Evolutionary conservation across 495 filamentous ascomycete species (phyloP).

Genomic region (Aspergillus indologenus): DNA sequence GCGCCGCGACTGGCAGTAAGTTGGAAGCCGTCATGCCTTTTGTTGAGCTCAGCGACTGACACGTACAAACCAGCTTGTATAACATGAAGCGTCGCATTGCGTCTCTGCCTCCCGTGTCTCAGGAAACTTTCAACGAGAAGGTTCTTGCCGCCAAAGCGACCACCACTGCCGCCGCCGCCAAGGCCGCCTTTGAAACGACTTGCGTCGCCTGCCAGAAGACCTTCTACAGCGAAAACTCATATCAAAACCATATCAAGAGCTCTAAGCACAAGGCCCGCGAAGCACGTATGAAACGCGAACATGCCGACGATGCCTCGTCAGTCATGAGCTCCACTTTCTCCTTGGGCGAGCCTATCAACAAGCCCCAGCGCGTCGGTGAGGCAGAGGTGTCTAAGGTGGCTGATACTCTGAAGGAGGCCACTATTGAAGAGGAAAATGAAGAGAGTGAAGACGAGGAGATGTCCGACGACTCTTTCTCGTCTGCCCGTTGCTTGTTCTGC

Average conservation of each 20-base stretch:
- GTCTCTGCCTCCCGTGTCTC: slow-evolving; percentile 84
- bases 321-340: slow-evolving; percentile 90
- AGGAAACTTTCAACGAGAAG: slow-evolving; percentile 93
- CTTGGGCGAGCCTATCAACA: slow-evolving; percentile 72
- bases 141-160: slow-evolving; percentile 88
- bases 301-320: slow-evolving; percentile 70
- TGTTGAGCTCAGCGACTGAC: neutral
- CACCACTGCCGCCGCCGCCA: slow-evolving; percentile 77
- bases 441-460: slow-evolving; percentile 28
- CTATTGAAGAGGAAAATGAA: slow-evolving; percentile 55
- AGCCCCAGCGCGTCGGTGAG: slow-evolving; percentile 40
- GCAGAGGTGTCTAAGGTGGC: slow-evolving; percentile 78
- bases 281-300: slow-evolving; percentile 41
- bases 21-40: slow-evolving; percentile 19
- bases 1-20: slow-evolving; percentile 98
- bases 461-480: slow-evolving; percentile 34
- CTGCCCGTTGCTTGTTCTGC: slow-evolving; percentile 86
- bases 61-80: slow-evolving; percentile 64
- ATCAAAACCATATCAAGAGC: slow-evolving; percentile 86
- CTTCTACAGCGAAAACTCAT: slow-evolving; percentile 95
- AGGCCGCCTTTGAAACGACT: slow-evolving; percentile 80
- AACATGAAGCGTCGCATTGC: slow-evolving; percentile 96
- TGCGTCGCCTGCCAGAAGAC: slow-evolving; percentile 85
- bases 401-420: slow-evolving; percentile 70
- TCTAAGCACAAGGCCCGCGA: slow-evolving; percentile 81